These are phyloP conservation scores for Pleurotus pulmonarius DNA, from an alignment of 768 basidiomycete genomes.

Conservation along the genomic window DNA sequence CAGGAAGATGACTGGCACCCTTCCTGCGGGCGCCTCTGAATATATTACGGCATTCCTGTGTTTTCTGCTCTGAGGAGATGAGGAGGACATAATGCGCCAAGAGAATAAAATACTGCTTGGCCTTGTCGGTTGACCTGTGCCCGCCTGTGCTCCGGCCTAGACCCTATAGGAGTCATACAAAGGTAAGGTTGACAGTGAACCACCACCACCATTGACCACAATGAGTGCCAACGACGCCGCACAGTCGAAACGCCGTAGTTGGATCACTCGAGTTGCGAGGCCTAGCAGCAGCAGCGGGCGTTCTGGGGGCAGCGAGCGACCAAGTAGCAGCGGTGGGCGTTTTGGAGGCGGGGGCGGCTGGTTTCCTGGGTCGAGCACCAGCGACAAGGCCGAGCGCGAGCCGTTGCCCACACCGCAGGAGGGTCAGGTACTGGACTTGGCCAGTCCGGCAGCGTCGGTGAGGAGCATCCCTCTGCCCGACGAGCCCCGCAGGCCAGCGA, in stretches of 20 bases:
- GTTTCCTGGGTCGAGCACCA: slow-evolving; percentile 13
- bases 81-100: background rate
- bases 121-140: slow-evolving; percentile 5
- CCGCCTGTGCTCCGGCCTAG: slow-evolving; percentile 4
- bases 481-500: slow-evolving; percentile 11
- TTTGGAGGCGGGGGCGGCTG: slow-evolving; percentile 8
- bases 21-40: too few relatives aligned
- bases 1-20: too few relatives aligned
- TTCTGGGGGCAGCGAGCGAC: slow-evolving; percentile 13
- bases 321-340: slow-evolving; percentile 10
- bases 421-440: slow-evolving; percentile 20
- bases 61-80: too few relatives aligned
- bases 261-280: slow-evolving; percentile 31
- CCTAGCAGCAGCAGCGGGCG: slow-evolving; percentile 26
- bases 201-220: slow-evolving; percentile 5
- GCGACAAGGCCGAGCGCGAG: slow-evolving; percentile 10
- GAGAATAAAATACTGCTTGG: background rate
- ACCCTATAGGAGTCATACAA: slow-evolving; percentile 4
- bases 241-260: slow-evolving; percentile 26
- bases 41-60: too few relatives aligned
- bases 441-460: slow-evolving; percentile 9
- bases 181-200: background rate
- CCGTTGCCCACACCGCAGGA: slow-evolving; percentile 23
- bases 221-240: slow-evolving; percentile 19
- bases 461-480: slow-evolving; percentile 10